Evolutionary conservation across 345 rosid species (phyloP).

Genomic region (Barbarea vulgaris): DNA sequence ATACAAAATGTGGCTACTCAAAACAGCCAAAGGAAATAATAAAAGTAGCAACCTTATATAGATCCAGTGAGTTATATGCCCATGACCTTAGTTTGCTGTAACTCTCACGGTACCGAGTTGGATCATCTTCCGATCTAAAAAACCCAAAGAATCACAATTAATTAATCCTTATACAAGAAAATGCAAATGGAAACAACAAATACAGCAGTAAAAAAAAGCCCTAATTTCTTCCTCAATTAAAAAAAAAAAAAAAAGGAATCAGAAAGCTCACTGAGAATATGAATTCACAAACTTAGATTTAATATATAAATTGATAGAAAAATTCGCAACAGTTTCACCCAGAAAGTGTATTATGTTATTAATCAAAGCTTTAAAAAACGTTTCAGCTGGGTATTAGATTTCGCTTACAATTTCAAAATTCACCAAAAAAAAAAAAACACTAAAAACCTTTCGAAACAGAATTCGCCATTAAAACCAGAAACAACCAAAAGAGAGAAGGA

Average conservation of each 20-base stretch:
- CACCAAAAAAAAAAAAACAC: not conserved
- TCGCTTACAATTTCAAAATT: slow-evolving; percentile 3
- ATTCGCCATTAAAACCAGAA: not conserved
- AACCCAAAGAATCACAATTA: not conserved
- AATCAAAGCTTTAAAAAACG: not conserved
- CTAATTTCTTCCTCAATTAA: slow-evolving; percentile 23
- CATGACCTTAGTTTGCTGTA: slow-evolving; percentile 87
- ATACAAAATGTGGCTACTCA: not conserved
- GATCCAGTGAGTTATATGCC: slow-evolving; percentile 80
- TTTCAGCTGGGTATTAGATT: not conserved
- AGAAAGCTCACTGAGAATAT: slow-evolving; percentile 11
- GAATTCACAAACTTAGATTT: not conserved
- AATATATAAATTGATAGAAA: not conserved
- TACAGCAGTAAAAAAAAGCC: slow-evolving; percentile 13
- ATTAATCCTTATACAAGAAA: not conserved
- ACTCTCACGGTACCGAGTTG: slow-evolving; percentile 64
- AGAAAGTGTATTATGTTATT: not conserved
- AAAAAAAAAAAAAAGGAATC: not conserved
- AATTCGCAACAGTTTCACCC: not conserved
- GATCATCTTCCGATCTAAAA: slow-evolving; percentile 66
- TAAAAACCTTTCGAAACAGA: not conserved
- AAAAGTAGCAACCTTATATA: slow-evolving; percentile 62
- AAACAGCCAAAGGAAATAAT: not conserved
- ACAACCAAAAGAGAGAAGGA: not conserved
- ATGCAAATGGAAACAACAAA: not conserved